Percentiles rank a stretch among this genome's conserved stretches.
Evolutionary conservation across 164 flowering plant species (phyloP).

Genomic region (Malania oleifera): DNA sequence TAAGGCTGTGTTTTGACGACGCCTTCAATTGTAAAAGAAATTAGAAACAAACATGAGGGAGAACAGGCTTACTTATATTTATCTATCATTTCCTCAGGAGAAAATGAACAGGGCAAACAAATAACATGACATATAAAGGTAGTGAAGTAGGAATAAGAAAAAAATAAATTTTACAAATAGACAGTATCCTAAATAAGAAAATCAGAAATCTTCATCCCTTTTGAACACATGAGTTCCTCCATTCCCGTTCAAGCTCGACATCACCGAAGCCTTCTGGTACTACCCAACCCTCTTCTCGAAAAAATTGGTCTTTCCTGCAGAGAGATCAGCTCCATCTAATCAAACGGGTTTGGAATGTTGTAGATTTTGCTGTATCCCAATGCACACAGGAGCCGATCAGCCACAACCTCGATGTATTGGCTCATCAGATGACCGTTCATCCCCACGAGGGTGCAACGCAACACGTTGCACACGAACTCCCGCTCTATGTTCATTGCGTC

Average conservation of each 20-base stretch:
- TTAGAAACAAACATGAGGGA: no score
- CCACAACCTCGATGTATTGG: slow-evolving; percentile 82
- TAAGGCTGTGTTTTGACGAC: no score
- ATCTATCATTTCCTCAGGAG: no score
- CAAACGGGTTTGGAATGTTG: slow-evolving; percentile 65
- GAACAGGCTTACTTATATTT: no score
- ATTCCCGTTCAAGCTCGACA: slow-evolving; percentile 65
- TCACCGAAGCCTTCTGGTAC: slow-evolving; percentile 89
- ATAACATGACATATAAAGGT: no score
- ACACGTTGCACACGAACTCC: slow-evolving; percentile 82
- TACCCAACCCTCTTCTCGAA: slow-evolving; percentile 95
- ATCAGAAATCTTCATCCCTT: slow-evolving; percentile 74
- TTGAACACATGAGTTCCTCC: slow-evolving; percentile 61
- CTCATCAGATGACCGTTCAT: slow-evolving; percentile 85
- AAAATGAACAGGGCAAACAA: no score
- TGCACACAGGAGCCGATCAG: slow-evolving; percentile 63
- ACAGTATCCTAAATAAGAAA: no score
- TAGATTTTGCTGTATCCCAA: slow-evolving; percentile 67
- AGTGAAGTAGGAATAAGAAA: no score
- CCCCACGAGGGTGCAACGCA: slow-evolving; percentile 80
- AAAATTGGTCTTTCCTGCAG: slow-evolving; percentile 95
- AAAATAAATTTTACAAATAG: no score
- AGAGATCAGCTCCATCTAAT: slow-evolving; percentile 93
- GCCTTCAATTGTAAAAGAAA: no score
- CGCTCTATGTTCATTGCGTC: slow-evolving; percentile 87